A percentile compares a stretch with the other conserved stretches of the same genome.
phyloP scores from a whole-genome alignment of 169 alveolate genomes.

The Plasmodium gonderi region DNA sequence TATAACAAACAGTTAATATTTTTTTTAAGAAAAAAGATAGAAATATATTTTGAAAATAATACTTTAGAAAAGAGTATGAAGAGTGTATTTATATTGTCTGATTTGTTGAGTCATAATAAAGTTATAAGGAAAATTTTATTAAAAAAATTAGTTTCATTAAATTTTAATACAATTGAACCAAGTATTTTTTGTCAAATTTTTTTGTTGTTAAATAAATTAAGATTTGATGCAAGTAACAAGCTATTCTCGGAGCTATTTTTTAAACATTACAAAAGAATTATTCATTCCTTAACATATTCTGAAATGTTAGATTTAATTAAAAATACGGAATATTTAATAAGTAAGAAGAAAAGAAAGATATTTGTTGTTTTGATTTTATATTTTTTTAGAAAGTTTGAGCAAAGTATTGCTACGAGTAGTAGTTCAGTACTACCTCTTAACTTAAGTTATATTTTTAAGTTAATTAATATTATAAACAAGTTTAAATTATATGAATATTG shows the following conservation, averaged over 20 bases:
- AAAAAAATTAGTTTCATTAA: constrained; percentile 38
- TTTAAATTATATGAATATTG: constrained; percentile 59
- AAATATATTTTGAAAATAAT: constrained; percentile 51
- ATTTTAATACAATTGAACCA: constrained; percentile 28
- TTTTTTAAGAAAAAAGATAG: constrained; percentile 50
- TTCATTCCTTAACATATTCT: constrained; percentile 24
- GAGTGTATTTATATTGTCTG: constrained; percentile 41
- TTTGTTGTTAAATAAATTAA: constrained; percentile 59
- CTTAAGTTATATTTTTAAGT: constrained; percentile 34
- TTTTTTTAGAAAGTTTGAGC: constrained; percentile 48
- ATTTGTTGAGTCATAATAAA: constrained; percentile 53
- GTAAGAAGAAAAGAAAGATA: constrained; percentile 43
- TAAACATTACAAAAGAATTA: constrained; percentile 55
- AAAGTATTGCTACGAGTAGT: neutral
- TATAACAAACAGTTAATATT: constrained; percentile 47
- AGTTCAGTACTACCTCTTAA: neutral
- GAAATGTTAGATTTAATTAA: constrained; percentile 45
- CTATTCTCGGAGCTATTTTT: constrained; percentile 39
- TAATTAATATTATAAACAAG: constrained; percentile 58
- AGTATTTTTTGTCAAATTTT: constrained; percentile 56
- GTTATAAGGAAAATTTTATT: constrained; percentile 53
- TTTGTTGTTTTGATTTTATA: constrained; percentile 46
- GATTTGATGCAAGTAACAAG: constrained; percentile 47
- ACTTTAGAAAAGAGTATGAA: constrained; percentile 59
- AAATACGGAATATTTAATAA: constrained; percentile 61